Evolutionary conservation across 208 protist species (phyloP), one percentile per base, ranked within the genome.

Genomic region (Acanthamoeba castellanii): DNA sequence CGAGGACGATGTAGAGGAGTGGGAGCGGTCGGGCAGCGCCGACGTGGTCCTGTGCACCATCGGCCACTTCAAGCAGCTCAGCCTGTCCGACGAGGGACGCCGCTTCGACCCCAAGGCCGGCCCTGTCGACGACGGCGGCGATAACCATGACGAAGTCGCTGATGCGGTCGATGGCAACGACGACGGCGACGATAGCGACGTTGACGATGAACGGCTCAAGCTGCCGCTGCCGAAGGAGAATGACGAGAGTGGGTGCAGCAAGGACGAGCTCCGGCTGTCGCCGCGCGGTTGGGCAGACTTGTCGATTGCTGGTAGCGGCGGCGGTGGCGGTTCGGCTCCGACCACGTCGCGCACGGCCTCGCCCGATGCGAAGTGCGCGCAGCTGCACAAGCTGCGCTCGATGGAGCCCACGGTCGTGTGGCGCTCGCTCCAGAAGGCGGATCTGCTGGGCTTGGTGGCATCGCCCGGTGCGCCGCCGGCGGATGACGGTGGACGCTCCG

Each of bases 41-140:
- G 64, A 72, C n/a, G 8, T 72, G n/a, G n/a, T 37, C 64, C 64
- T 16, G 22, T 82, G 74, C 74, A 82, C 74, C 13, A 82, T 82
- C 74, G 74, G 74, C 37, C 74, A 82, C 37, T 82, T 82, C 74
- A 47, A 52, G 57, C 57, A 64, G 37, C 74, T 82, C 37, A 82
- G 74, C 37, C 74, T 82, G 20, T 82, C 74, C 74, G 20, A 47
- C 66, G 32, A 76, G 34, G 25, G 68, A 76, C 68, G 68, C 32
- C 20, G 20, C 42, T 7, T 7, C 42, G 74, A 50, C 1, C 20
- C 18, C 74, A 18, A 25, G 20, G 74, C 16, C 42, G 20, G 9
- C 9, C 27, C 32, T 3, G 74, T 55, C 74, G 74, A 25, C 7
- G 42, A 55, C 14, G 74, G 52, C 16, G 74, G n/a, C 14, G 27